phyloP scores from a whole-genome alignment of 2,329 filamentous ascomycete genomes.

The Uncinocarpus reesii region DNA sequence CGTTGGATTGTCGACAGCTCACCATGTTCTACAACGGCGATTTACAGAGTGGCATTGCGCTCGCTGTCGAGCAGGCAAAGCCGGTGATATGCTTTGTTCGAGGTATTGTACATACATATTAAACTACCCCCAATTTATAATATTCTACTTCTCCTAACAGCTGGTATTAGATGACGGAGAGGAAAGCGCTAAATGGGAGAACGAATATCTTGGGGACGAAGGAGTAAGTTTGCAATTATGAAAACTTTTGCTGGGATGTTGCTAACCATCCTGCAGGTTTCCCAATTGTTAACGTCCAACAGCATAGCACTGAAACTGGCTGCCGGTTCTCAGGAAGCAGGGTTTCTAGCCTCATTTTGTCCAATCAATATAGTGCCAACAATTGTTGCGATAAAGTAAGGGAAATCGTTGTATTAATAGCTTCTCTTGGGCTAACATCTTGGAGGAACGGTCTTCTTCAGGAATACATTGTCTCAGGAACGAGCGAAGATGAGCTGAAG shows the following conservation, averaged over 20 bases:
- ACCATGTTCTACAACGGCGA: conserved; percentile 73
- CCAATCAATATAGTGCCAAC: conserved; percentile 69
- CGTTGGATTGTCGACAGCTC: conserved; percentile 9
- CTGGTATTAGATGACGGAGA: conserved; percentile 61
- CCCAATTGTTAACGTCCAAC: conserved; percentile 47
- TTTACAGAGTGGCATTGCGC: conserved; percentile 68
- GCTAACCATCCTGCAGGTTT: conserved; percentile 39
- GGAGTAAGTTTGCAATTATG: conserved; percentile 36
- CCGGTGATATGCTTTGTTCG: conserved; percentile 76
- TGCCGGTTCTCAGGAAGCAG: conserved; percentile 68
- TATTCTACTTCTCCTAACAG: background rate
- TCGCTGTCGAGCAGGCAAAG: conserved; percentile 64
- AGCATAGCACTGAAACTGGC: conserved; percentile 60
- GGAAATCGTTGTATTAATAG: conserved; percentile 3
- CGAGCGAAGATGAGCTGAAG: conserved; percentile 56
- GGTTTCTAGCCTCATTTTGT: conserved; percentile 71
- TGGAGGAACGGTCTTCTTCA: conserved; percentile 62
- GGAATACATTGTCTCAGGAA: conserved; percentile 61
- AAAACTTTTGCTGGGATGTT: background rate
- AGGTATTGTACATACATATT: no score
- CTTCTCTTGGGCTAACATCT: conserved; percentile 15
- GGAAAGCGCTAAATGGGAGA: conserved; percentile 63
- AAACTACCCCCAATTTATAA: no score
- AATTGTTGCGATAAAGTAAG: conserved; percentile 55
- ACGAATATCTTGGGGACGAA: conserved; percentile 50